Evolutionary conservation across 345 rosid genomes (phyloP).

Genomic region (Brassica incana): DNA sequence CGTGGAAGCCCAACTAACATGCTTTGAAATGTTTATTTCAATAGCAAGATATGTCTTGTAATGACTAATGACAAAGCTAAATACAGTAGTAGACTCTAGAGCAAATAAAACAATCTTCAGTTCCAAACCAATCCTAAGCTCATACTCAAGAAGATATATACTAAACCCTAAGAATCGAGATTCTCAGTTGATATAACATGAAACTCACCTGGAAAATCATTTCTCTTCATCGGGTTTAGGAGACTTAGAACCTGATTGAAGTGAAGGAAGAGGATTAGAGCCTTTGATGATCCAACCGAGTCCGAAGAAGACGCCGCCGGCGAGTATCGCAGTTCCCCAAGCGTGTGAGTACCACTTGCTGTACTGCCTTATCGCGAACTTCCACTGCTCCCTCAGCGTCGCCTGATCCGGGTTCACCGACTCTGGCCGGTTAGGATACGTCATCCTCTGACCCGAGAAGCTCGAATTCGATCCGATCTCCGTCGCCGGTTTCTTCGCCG

Average conservation of each 20-base stretch:
- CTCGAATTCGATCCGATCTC: conserved; percentile 34
- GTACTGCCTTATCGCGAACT: conserved; percentile 71
- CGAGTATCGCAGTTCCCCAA: conserved; percentile 91
- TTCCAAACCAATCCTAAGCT: neutral
- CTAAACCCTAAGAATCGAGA: neutral
- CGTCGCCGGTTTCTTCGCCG: conserved; percentile 34
- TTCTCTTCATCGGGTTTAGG: neutral
- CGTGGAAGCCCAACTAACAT: neutral
- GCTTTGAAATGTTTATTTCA: neutral
- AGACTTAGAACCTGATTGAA: conserved; percentile 36
- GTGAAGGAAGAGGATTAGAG: conserved; percentile 79
- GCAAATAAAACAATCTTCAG: neutral
- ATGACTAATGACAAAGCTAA: neutral
- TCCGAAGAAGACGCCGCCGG: conserved; percentile 77
- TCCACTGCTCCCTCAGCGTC: conserved; percentile 85
- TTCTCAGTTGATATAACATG: conserved; percentile 10
- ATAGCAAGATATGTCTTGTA: neutral
- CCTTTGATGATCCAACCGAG: conserved; percentile 90
- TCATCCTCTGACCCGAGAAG: conserved; percentile 41
- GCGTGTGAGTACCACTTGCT: conserved; percentile 84
- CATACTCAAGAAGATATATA: neutral
- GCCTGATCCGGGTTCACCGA: conserved; percentile 65
- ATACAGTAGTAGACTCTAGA: neutral
- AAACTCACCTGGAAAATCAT: neutral
- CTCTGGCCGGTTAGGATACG: conserved; percentile 69